Conservation (phyloP, 2,329 filamentous ascomycete genomes). For the Colletotrichum lindemuthianum region DNA sequence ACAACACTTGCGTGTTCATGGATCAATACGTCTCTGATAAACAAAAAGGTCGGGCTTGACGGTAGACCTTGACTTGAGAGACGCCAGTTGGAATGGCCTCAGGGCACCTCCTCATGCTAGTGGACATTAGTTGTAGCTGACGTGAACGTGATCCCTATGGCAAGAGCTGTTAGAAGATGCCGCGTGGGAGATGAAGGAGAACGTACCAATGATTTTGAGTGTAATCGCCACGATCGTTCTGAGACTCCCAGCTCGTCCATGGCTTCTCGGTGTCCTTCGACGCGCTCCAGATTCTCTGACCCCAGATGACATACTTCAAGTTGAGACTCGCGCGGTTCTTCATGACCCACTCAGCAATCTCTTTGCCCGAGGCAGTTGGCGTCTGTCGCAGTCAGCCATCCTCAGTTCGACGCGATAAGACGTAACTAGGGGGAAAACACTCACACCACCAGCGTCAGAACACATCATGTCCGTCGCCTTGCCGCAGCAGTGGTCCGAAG, state of each 20-base stretch:
- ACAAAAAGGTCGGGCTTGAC: too few species aligned
- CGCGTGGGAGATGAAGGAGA: fast-evolving
- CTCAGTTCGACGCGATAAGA: background rate
- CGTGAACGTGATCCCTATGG: constrained; percentile 43
- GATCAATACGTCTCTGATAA: too few species aligned
- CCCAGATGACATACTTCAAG: constrained; percentile 62
- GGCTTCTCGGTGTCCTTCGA: constrained; percentile 47
- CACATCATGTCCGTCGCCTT: constrained; percentile 52
- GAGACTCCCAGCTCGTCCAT: constrained; percentile 54
- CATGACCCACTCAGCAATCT: constrained; percentile 62
- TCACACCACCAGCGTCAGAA: constrained; percentile 50
- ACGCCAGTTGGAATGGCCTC: too few species aligned
- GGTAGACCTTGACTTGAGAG: too few species aligned
- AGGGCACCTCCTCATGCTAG: too few species aligned
- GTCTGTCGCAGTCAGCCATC: constrained; percentile 39
- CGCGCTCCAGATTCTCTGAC: constrained; percentile 58
- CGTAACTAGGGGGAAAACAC: constrained; percentile 30
- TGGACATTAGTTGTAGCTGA: constrained; percentile 40
- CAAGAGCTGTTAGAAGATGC: background rate
- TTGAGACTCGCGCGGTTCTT: constrained; percentile 51
- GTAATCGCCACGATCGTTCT: constrained; percentile 53
- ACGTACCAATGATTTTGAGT: constrained; percentile 57
- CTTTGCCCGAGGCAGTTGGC: constrained; percentile 49
- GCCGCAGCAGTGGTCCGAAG: constrained; percentile 51
- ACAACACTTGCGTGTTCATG: too few species aligned